Percentiles rank a stretch among this genome's conserved stretches.
Evolutionary conservation across 2,329 filamentous ascomycete species (phyloP).

Genomic region (Trichoderma harzianum): DNA sequence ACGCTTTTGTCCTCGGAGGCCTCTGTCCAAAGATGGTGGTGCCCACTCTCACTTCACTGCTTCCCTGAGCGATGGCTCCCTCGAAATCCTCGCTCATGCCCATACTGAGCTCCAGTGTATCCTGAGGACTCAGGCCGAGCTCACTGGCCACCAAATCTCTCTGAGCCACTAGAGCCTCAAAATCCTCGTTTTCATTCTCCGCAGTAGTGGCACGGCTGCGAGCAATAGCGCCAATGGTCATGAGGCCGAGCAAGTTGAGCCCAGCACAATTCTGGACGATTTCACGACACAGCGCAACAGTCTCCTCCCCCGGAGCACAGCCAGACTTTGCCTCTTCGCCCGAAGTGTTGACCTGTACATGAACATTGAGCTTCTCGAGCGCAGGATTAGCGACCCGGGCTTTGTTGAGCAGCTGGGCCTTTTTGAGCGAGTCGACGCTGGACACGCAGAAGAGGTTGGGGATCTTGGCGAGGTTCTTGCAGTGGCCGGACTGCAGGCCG

Average conservation of each 20-base stretch:
- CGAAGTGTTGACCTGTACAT: conserved; percentile 94
- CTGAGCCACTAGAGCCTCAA: conserved; percentile 64
- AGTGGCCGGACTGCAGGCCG: conserved; percentile 86
- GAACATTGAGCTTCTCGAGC: conserved; percentile 59
- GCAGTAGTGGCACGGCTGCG: conserved; percentile 69
- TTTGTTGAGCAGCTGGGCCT: conserved; percentile 77
- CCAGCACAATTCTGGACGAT: conserved; percentile 69
- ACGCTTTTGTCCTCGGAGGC: conserved; percentile 64
- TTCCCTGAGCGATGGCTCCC: conserved; percentile 78
- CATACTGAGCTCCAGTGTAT: conserved; percentile 85
- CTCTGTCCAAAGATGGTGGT: conserved; percentile 90
- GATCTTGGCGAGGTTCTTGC: conserved; percentile 79
- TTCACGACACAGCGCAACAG: conserved; percentile 63
- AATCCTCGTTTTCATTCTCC: conserved; percentile 90
- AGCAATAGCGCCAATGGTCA: conserved; percentile 97
- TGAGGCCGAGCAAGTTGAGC: conserved; percentile 74
- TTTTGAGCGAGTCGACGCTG: conserved; percentile 83
- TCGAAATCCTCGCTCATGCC: conserved; percentile 98
- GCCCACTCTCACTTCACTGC: conserved; percentile 84
- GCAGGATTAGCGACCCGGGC: conserved; percentile 55
- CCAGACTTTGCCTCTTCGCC: conserved; percentile 85
- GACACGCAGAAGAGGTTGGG: conserved; percentile 89
- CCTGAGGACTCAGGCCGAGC: conserved; percentile 42
- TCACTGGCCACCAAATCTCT: conserved; percentile 65
- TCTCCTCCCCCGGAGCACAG: conserved; percentile 62